phyloP scores from a whole-genome alignment of 202 grass and related monocot genomes.

The Zoysia matrella region DNA sequence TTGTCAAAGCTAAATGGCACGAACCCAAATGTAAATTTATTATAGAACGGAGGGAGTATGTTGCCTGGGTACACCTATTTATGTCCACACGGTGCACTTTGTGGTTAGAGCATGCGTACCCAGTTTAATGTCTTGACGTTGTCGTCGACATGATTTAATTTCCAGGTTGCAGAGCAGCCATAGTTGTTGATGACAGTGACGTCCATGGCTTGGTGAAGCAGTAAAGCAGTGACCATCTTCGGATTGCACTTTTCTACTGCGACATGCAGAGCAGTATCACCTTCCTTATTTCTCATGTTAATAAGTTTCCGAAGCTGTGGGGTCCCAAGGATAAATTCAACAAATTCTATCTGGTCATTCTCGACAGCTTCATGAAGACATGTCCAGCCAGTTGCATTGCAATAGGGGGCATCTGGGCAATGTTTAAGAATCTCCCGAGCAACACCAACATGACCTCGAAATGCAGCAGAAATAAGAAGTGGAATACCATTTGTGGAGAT shows the following conservation, averaged over 20 bases:
- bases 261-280: neutral
- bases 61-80: no score
- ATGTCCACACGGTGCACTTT: no score
- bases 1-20: no score
- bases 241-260: constrained; percentile 21
- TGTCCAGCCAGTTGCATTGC: neutral
- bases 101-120: constrained; percentile 30
- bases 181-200: neutral
- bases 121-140: constrained; percentile 47
- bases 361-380: neutral
- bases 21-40: no score
- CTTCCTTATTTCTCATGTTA: neutral
- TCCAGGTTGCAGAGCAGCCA: neutral
- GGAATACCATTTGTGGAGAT: no score
- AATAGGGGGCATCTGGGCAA: neutral
- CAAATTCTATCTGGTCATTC: neutral
- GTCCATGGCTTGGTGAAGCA: constrained; percentile 13
- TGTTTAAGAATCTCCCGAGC: neutral
- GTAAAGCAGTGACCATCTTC: constrained; percentile 36
- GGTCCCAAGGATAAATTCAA: neutral
- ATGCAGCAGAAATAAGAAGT: neutral
- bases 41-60: no score
- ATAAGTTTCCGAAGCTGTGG: neutral
- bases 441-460: neutral
- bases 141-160: neutral